phyloP scores from a whole-genome alignment of 2,329 filamentous ascomycete species.

The Coniochaeta hoffmannii region DNA sequence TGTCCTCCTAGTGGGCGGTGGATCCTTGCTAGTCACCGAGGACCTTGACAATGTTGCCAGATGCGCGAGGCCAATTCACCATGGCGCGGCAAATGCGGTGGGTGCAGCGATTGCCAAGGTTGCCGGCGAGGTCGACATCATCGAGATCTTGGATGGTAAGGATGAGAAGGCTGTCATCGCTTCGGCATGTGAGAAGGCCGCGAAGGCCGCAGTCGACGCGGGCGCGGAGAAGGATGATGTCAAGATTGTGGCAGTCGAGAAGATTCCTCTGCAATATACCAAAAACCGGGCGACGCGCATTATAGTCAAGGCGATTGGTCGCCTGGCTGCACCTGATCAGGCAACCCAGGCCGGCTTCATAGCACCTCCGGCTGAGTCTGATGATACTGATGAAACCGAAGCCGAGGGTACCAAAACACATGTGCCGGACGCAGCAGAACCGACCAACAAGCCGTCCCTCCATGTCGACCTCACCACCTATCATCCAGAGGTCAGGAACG shows the following conservation, averaged over 20 bases:
- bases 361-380: neutral
- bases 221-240: neutral
- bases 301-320: constrained; percentile 13
- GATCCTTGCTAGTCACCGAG: constrained; percentile 42
- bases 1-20: constrained; percentile 50
- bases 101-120: constrained; percentile 49
- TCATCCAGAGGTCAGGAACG: neutral
- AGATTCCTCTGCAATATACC: constrained; percentile 15
- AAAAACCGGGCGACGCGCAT: constrained; percentile 14
- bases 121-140: neutral
- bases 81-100: constrained; percentile 52
- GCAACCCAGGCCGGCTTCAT: neutral
- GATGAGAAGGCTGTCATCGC: neutral
- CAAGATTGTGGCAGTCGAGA: constrained; percentile 1
- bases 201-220: neutral
- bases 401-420: constrained; percentile 3
- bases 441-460: constrained; percentile 11
- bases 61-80: constrained; percentile 41
- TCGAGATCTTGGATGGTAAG: neutral
- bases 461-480: constrained; percentile 12
- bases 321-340: constrained; percentile 5
- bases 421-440: constrained; percentile 6
- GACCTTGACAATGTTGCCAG: constrained; percentile 40
- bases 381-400: neutral
- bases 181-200: neutral